Evolutionary conservation across 768 basidiomycete species (phyloP), one percentile per base, ranked within the genome.

Genomic region (Pleurotus eryngii): DNA sequence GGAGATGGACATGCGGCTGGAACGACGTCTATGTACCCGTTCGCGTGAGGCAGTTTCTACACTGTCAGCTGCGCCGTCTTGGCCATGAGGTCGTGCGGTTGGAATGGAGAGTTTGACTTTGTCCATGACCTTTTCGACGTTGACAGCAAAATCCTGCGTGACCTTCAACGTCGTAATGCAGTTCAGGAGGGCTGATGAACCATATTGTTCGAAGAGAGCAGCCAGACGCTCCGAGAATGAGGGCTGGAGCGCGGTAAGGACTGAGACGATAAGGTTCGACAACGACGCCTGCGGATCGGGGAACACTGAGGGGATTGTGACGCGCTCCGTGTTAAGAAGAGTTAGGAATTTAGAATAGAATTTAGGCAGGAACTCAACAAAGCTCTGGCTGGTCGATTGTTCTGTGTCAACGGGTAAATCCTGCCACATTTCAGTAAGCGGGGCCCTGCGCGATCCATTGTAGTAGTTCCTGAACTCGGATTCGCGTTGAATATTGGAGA

Each of bases 401-500:
- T 68, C 37, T 5, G 61, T 27, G n/a, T 69, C 58, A 35, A 95
- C 72, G 0, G 67, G 66, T 1, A 81, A 81, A 24, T 74, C 74
- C 62, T 84, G 80, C 96, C 96, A 98, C 57, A 79, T 64, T 14
- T 82, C 73, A 42, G 92, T 76, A 12, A 96, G 70, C 14, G 75
- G 63, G 12, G 81, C 77, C 56, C 93, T 78, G 26, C 92, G 79
- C 8, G 92, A 88, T 11, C 91, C 91, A 71, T 93, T 92, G 74
- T 98, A 99, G 68, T 97, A 98, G 65, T 89, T 90, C 58, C 91
- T 81, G 69, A 96, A 99, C 68, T 98, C 97, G 2, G 84, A 80
- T 69, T 95, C 94, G 50, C 96, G 81, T 64, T 96, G 90, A 57
- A 99, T 98, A 64, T 89, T 84, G 56, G 82, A 83, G 70, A 98